These are phyloP conservation scores for Skeletonema marinoi DNA, from an alignment of 108 stramenopile species.

Conservation along the genomic window DNA sequence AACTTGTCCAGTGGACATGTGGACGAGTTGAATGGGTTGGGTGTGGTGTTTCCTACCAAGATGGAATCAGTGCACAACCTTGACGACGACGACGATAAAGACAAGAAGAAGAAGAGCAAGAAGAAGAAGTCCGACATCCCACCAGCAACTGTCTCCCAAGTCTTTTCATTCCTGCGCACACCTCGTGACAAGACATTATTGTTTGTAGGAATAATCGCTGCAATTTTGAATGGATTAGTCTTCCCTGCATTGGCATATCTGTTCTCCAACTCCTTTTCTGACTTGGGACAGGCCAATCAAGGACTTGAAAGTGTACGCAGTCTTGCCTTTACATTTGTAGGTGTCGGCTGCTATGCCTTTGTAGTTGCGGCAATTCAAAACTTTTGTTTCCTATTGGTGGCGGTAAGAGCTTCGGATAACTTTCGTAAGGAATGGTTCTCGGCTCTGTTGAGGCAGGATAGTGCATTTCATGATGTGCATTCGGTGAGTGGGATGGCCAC, in stretches of 20 bases:
- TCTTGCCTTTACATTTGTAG: slow-evolving; percentile 59
- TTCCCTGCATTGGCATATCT: slow-evolving; percentile 63
- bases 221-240: slow-evolving; percentile 43
- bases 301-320: slow-evolving; percentile 33
- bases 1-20: not conserved
- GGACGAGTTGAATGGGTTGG: not conserved
- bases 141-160: slow-evolving; percentile 34
- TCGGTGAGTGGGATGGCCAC: slow-evolving; percentile 53
- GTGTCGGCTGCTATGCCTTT: slow-evolving; percentile 62
- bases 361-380: slow-evolving; percentile 44
- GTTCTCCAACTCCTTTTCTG: slow-evolving; percentile 51
- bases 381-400: slow-evolving; percentile 49
- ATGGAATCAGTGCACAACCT: not conserved
- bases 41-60: not conserved
- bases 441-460: slow-evolving; percentile 69
- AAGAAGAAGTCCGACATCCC: slow-evolving; percentile 12
- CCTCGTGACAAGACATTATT: slow-evolving; percentile 20
- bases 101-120: slow-evolving; percentile 16
- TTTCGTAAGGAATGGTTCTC: slow-evolving; percentile 65
- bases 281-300: slow-evolving; percentile 41
- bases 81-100: not conserved
- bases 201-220: slow-evolving; percentile 27
- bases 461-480: slow-evolving; percentile 64
- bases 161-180: slow-evolving; percentile 47
- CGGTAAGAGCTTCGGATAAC: slow-evolving; percentile 37